These are phyloP conservation scores for Otatea glauca DNA, from an alignment of 176 grass and related monocot species.

Conservation along the genomic window DNA sequence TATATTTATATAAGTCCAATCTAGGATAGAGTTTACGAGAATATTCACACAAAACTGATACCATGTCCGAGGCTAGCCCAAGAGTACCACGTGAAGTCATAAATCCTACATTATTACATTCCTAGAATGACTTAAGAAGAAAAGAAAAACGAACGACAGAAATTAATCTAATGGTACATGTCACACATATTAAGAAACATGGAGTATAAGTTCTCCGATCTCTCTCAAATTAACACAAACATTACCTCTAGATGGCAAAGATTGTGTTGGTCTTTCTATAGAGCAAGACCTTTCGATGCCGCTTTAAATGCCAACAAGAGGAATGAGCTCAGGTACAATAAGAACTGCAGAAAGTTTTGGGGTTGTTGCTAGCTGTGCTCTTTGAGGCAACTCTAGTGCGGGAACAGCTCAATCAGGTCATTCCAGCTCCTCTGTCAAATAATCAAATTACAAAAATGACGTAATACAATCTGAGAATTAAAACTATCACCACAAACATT, in stretches of 20 bases:
- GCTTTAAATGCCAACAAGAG: background rate
- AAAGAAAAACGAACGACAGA: too few relatives aligned
- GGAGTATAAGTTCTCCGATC: background rate
- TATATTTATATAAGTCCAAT: too few relatives aligned
- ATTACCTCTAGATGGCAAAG: background rate
- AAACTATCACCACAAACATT: background rate
- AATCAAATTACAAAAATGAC: slow-evolving; percentile 18
- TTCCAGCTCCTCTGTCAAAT: slow-evolving; percentile 54
- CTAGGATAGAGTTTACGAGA: too few relatives aligned
- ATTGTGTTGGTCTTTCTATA: background rate
- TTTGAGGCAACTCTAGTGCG: slow-evolving; percentile 73
- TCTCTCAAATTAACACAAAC: background rate
- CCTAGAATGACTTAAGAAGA: too few relatives aligned
- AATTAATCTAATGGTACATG: too few relatives aligned
- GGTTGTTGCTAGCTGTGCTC: slow-evolving; percentile 63
- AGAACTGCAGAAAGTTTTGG: background rate
- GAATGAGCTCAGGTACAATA: background rate
- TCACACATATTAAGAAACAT: too few relatives aligned
- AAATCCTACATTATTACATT: too few relatives aligned
- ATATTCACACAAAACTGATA: too few relatives aligned
- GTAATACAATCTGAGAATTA: slow-evolving; percentile 1
- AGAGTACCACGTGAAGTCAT: too few relatives aligned
- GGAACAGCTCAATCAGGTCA: slow-evolving; percentile 71
- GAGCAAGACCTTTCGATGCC: background rate
- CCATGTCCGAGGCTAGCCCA: too few relatives aligned